Base-by-base conservation (phyloP, 2,329 filamentous ascomycete species). In the Pseudocercospora macadamiae region DNA sequence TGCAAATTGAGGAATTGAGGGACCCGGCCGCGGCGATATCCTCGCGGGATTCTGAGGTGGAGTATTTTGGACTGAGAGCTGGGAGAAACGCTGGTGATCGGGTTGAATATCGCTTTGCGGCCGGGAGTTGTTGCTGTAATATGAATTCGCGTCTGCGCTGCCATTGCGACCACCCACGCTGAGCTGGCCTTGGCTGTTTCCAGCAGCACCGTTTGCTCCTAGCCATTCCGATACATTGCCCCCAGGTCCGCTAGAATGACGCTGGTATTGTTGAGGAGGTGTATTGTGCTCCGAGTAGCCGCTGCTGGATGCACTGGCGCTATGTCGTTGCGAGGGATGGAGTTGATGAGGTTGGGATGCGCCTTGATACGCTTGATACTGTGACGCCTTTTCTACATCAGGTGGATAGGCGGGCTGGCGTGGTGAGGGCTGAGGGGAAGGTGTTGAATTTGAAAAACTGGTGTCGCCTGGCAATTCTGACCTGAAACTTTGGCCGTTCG, bases 381-480 rank as follows among this genome's bases (percentile, higher is more conserved):
- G 25, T 19, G 23, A 34, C 32, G 32, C 34, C 37, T 57, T 65
- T 14, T 56, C 45, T 4, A 57, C 44, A 3, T 58, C 60, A n/a
- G 59, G 39, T 26, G 62, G 51, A 12, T 51, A 39, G 8, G 49
- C 25, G 18, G 54, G 54, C 26, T 60, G 55, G 16, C 55, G 45
- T 23, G 64, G 61, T 7, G 62, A 64, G 26, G 62, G 60, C 37
- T 64, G 61, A 2, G 64, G 59, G 36, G 64, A 60, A 12, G 63
- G 55, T 16, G 48, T 56, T 2, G 39, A 48, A 8, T 47, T 55
- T 4, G 48, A 54, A 23, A 63, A 64, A 37, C 52, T 60, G 49
- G 53, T 63, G 49, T 71, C 67, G 37, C 68, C 68, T 2, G 67
- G 66, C 4, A 72, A 57, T 54, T 72, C 70, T 4, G 68, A 65